Conservation (phyloP, 257 asterid species). For the Gentiana macrophylla region DNA sequence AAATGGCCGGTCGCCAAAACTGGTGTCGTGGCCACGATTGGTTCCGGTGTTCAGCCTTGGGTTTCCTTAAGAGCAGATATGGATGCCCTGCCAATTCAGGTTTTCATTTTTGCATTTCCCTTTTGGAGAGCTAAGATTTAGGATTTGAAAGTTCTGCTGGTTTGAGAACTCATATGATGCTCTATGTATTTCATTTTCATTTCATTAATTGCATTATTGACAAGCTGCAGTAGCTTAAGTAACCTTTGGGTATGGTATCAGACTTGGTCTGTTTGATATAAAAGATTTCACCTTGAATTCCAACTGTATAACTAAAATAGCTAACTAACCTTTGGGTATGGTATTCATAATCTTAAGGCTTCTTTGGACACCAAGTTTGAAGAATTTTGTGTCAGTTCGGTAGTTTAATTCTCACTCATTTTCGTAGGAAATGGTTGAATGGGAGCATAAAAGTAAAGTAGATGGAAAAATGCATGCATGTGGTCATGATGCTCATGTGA, state of each 20-base stretch:
- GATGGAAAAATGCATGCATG: conserved; percentile 94
- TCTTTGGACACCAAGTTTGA: background rate
- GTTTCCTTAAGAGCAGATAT: conserved; percentile 84
- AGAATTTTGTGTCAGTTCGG: background rate
- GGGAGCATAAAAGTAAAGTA: conserved; percentile 85
- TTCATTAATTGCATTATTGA: too few relatives aligned
- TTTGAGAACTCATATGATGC: too few relatives aligned
- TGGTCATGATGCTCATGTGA: conserved; percentile 85
- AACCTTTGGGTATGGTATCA: too few relatives aligned
- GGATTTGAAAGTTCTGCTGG: too few relatives aligned
- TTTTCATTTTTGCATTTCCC: conserved; percentile 1
- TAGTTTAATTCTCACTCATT: conserved; percentile 7
- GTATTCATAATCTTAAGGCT: too few relatives aligned
- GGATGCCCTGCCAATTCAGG: conserved; percentile 97
- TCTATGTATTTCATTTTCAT: too few relatives aligned
- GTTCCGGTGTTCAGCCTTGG: conserved; percentile 63
- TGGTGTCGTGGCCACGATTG: conserved; percentile 70
- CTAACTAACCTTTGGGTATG: too few relatives aligned
- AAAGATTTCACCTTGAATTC: too few relatives aligned
- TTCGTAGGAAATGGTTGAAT: conserved; percentile 73
- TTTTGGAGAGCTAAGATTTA: background rate
- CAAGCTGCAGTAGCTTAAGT: too few relatives aligned
- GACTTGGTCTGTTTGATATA: too few relatives aligned
- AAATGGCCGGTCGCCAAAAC: conserved; percentile 71
- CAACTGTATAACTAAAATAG: too few relatives aligned